phyloP scores from a whole-genome alignment of 257 asterid species.

The Solanum appendiculatum region DNA sequence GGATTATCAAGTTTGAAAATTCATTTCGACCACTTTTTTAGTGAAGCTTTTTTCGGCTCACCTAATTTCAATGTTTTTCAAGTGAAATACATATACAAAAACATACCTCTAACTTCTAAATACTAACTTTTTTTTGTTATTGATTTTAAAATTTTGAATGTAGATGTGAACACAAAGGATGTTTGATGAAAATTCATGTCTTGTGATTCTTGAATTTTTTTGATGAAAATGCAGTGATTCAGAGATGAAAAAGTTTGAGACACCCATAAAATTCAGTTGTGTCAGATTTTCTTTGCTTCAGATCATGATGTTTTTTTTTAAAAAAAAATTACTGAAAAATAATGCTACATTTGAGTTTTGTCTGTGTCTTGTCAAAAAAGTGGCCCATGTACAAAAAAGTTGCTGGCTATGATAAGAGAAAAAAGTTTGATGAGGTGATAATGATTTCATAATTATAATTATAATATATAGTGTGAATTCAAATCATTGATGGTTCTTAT shows the following conservation, averaged over 20 bases:
- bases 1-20: background rate
- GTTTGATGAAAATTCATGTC: constrained; percentile 4
- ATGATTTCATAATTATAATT: constrained; percentile 27
- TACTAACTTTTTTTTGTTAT: background rate
- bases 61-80: background rate
- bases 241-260: constrained; percentile 16
- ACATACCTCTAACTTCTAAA: background rate
- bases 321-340: background rate
- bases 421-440: constrained; percentile 27
- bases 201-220: constrained; percentile 20
- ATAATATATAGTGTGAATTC: constrained; percentile 3
- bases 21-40: background rate
- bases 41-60: background rate
- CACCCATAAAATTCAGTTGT: constrained; percentile 16
- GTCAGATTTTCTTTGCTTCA: constrained; percentile 29
- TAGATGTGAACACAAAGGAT: background rate
- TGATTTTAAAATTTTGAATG: background rate
- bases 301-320: constrained; percentile 2
- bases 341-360: constrained; percentile 27
- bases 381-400: constrained; percentile 12
- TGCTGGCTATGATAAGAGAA: background rate
- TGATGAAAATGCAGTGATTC: constrained; percentile 31
- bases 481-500: constrained; percentile 21
- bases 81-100: background rate
- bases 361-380: constrained; percentile 33